Evolutionary conservation across 192 early-diverging fungal species (phyloP), one percentile per base, ranked within the genome.

Genomic region (Coemansia sp.): DNA sequence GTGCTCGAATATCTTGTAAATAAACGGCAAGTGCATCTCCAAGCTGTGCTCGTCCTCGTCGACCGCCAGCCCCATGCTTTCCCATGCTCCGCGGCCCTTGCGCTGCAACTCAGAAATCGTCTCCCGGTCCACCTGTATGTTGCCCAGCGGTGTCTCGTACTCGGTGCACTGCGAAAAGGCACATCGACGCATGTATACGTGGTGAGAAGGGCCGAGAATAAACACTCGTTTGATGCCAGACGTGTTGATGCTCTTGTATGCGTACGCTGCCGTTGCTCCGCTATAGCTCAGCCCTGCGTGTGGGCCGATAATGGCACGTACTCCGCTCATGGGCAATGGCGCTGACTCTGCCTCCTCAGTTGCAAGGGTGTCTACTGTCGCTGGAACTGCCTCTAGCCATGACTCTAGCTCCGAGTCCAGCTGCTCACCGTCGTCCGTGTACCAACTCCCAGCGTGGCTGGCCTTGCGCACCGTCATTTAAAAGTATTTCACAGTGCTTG

Each of bases 31-130:
- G 68, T 99, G 95, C 95, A 99, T 94, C 72, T 98, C 97, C 69
- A 99, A 88, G 74, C 94, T 95, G 74, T 99, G 97, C 73, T 99
- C 97, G 44, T 93, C 89, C 70, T 98, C 94, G 68, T 99, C 97
- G 6, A 82, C 85, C 11, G 72, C 41, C 9, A 70, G 66, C 23
- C 66, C 82, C 94, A 98, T 94, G 39, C 66, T 58, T 5, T 65
- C 55, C 84, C 96, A 98, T 4, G 85, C 39, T 14, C 50, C 64
- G 37, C 57, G 62, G 1, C 89, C 86, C 0, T 90, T 92, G 34
- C 83, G 72, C 42, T 73, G 48, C 21, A 98, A 84, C 55, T 90
- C 89, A 7, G 71, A 82, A 12, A 91, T 86, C 9, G 87, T 29
- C 21, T 75, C 62, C 21, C 41, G 64, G 71, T 98, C 93, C 7